A percentile compares a stretch with the other conserved stretches of the same genome.
These are phyloP conservation scores for Lipomyces yamadae DNA, from an alignment of 805 yeast genomes.

Conservation along the genomic window DNA sequence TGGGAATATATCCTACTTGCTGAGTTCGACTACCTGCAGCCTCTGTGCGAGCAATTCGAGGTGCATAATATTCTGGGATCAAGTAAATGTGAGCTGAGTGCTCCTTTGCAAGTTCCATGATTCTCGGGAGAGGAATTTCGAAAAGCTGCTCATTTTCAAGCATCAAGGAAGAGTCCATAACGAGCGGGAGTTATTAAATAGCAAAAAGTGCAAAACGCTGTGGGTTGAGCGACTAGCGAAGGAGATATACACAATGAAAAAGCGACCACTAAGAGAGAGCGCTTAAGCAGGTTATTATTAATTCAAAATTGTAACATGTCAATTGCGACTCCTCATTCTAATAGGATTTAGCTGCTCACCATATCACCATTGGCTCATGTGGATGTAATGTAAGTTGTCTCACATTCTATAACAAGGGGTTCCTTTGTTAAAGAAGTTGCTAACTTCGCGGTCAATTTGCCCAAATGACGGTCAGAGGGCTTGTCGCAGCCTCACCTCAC, in stretches of 20 bases:
- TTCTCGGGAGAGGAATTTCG: constrained; percentile 4
- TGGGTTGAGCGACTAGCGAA: not conserved
- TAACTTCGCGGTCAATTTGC: not conserved
- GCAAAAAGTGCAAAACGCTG: not conserved
- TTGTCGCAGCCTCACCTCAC: constrained; percentile 1
- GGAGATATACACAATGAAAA: not conserved
- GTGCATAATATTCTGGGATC: constrained; percentile 18
- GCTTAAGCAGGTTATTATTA: not conserved
- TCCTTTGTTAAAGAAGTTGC: not conserved
- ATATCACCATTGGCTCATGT: not conserved
- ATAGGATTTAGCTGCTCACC: not conserved
- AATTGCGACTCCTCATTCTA: not conserved
- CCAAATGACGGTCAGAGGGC: not conserved
- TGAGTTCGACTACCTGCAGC: not conserved
- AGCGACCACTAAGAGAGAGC: not conserved
- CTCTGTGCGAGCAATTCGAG: constrained; percentile 1
- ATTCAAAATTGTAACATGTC: not conserved
- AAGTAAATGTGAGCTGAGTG: constrained; percentile 14
- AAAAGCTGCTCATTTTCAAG: constrained; percentile 3
- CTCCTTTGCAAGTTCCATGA: constrained; percentile 7
- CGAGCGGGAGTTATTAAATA: not conserved
- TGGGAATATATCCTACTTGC: not conserved
- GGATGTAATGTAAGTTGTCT: not conserved
- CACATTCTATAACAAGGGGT: not conserved
- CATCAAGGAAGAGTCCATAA: not conserved